These are phyloP conservation scores for Colletotrichum lindemuthianum DNA, from an alignment of 2,329 filamentous ascomycete genomes.

Conservation along the genomic window DNA sequence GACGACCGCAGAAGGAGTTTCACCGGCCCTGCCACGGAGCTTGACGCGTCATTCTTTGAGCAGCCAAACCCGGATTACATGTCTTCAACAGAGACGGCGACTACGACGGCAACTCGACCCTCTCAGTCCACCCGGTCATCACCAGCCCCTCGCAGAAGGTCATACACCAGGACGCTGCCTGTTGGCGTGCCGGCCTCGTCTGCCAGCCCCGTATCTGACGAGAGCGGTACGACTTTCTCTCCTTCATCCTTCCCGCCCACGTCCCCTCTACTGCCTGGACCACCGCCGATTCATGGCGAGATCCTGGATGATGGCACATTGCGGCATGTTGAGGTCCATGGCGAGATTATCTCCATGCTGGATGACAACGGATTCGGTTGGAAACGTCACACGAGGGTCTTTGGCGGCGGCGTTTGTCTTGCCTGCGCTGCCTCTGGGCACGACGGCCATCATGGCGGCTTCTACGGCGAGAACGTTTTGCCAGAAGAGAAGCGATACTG, in stretches of 20 bases:
- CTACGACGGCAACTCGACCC: conserved; percentile 38
- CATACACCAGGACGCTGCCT: conserved; percentile 54
- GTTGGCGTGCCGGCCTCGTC: conserved; percentile 44
- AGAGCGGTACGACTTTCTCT: conserved; percentile 47
- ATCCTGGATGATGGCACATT: conserved; percentile 42
- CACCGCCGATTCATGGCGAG: conserved; percentile 49
- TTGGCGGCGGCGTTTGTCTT: conserved; percentile 66
- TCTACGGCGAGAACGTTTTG: conserved; percentile 65
- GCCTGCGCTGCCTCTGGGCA: conserved; percentile 62
- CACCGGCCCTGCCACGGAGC: conserved; percentile 45
- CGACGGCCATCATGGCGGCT: conserved; percentile 56
- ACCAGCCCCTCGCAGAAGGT: conserved; percentile 51
- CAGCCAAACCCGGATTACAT: conserved; percentile 62
- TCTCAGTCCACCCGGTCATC: conserved; percentile 39
- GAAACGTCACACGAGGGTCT: conserved; percentile 68
- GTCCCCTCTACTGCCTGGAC: conserved; percentile 58
- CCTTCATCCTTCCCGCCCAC: conserved; percentile 62
- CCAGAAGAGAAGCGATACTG: conserved; percentile 59
- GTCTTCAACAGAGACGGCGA: conserved; percentile 45
- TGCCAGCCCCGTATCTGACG: conserved; percentile 29
- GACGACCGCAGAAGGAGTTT: conserved; percentile 50
- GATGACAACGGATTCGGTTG: conserved; percentile 61
- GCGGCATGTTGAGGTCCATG: conserved; percentile 55
- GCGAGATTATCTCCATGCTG: conserved; percentile 60
- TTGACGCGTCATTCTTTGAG: conserved; percentile 55